phyloP scores from a whole-genome alignment of 1,139 yeast species.

The Magnusiomyces sp. region DNA sequence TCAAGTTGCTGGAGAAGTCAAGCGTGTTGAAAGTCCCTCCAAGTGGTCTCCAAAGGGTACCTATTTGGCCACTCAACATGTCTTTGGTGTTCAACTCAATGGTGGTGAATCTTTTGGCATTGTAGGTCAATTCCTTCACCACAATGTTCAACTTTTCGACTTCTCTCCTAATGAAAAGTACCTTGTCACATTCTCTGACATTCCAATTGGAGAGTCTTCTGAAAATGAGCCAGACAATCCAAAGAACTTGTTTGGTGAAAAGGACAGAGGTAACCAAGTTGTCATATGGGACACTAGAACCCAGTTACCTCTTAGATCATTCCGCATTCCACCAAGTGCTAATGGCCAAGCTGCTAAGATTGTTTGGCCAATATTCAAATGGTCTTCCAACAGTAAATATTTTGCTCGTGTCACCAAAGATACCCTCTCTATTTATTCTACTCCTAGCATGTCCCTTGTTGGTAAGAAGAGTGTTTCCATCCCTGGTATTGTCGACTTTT shows the following conservation, averaged over 20 bases:
- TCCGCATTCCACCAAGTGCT: constrained; percentile 55
- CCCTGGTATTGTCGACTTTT: constrained; percentile 84
- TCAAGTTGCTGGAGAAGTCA: constrained; percentile 69
- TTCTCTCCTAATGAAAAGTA: constrained; percentile 89
- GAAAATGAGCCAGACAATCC: constrained; percentile 51
- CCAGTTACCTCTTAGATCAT: constrained; percentile 79
- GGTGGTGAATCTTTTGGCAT: constrained; percentile 75
- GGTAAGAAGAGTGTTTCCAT: constrained; percentile 82
- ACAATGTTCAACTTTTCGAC: constrained; percentile 81
- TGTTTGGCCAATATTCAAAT: constrained; percentile 96
- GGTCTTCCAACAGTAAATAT: constrained; percentile 91
- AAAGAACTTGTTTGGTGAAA: constrained; percentile 73
- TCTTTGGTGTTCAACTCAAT: constrained; percentile 94
- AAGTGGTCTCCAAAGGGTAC: constrained; percentile 94
- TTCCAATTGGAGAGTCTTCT: constrained; percentile 66
- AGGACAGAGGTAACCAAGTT: constrained; percentile 86
- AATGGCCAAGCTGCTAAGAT: constrained; percentile 38
- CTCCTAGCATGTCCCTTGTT: constrained; percentile 62
- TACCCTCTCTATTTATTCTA: constrained; percentile 67
- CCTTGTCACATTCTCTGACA: constrained; percentile 84
- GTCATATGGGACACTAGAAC: constrained; percentile 89
- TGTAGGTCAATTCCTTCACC: constrained; percentile 75
- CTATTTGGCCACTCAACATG: constrained; percentile 77
- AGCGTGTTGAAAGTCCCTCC: constrained; percentile 79
- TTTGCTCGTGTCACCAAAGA: constrained; percentile 95